A percentile compares a stretch with the other conserved stretches of the same genome.
These are phyloP conservation scores for Wickerhamiella cacticola DNA, from an alignment of 805 yeast genomes.

Conservation along the genomic window DNA sequence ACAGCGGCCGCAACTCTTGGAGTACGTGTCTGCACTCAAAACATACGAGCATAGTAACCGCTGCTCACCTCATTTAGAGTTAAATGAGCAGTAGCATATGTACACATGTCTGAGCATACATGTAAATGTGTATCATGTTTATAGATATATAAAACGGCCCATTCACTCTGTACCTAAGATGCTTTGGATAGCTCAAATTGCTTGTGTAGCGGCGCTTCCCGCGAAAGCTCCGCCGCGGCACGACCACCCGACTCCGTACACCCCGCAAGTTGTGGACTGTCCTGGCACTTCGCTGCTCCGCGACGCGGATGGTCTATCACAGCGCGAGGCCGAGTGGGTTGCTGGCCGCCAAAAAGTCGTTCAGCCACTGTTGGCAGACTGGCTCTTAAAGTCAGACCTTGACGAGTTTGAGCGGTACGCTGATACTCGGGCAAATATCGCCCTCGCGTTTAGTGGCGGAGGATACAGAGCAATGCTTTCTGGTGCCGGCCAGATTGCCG, in stretches of 20 bases:
- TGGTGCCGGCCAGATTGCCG: conserved; percentile 53
- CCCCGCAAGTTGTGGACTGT: not conserved
- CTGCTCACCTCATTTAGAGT: not conserved
- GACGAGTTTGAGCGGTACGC: not conserved
- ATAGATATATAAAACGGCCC: too few species aligned
- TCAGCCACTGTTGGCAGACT: not conserved
- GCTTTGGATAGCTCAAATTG: not conserved
- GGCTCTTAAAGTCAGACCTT: not conserved
- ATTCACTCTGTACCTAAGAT: too few species aligned
- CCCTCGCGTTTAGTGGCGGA: conserved; percentile 66
- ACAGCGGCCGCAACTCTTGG: conserved; percentile 4
- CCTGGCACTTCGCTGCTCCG: not conserved
- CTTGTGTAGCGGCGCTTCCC: not conserved
- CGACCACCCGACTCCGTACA: not conserved
- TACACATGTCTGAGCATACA: not conserved
- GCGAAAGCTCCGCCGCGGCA: not conserved
- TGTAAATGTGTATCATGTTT: too few species aligned
- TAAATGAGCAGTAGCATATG: not conserved
- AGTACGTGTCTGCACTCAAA: conserved; percentile 7
- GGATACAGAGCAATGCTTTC: conserved; percentile 61
- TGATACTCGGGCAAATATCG: conserved; percentile 16
- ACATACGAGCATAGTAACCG: not conserved
- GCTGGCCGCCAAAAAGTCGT: not conserved
- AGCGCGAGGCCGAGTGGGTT: not conserved
- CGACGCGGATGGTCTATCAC: not conserved